Base-by-base conservation (phyloP, 345 rosid genomes). In the Eucalyptus fibrosa region DNA sequence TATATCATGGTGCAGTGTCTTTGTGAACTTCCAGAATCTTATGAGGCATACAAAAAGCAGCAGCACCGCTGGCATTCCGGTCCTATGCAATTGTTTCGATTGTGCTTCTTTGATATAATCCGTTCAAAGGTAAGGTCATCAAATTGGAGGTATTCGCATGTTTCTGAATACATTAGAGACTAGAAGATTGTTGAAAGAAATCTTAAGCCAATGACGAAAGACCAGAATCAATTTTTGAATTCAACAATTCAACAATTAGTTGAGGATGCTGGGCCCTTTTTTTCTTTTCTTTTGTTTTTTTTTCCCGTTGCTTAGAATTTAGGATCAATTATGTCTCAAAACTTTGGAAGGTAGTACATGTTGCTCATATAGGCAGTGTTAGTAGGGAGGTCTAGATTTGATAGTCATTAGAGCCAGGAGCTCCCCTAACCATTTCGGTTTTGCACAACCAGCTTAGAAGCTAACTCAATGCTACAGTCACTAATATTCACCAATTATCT, bases 1-100 rank as follows among this genome's bases (percentile, higher is more conserved):
- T 92, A 51, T 45, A 44, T 86, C 72, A 86, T 56, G 87, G 90
- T 89, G 87, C 95, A 97, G 99, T 96, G 98, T 93, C 95, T 94
- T 86, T 97, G 99, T 92, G 99, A 97, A 90, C 97, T 97, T 92
- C 99, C 99, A 8, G 99, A 97, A 91, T 97, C 98, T 21, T 97
- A 97, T 89, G 99, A 95, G 89, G 99, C 99, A 59, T 97, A 97
- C 94, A 96, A 96, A 87, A 97, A 97, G 91, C 99, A 97, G 94
- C 99, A 97, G 88, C 94, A 97, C 87, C 98, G 98, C 28, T 97
- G 99, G 99, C 99, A 97, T 94, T 97, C 99, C 4, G 99, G 99
- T 91, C 99, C 99, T 18, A 97, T 97, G 99, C 99, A 97, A 87
- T 89, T 97, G 90, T 96, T 97, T 89, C 95, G 98, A 50, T 87